phyloP scores from a whole-genome alignment of 2,329 filamentous ascomycete genomes.

The Xylaria sp. region DNA sequence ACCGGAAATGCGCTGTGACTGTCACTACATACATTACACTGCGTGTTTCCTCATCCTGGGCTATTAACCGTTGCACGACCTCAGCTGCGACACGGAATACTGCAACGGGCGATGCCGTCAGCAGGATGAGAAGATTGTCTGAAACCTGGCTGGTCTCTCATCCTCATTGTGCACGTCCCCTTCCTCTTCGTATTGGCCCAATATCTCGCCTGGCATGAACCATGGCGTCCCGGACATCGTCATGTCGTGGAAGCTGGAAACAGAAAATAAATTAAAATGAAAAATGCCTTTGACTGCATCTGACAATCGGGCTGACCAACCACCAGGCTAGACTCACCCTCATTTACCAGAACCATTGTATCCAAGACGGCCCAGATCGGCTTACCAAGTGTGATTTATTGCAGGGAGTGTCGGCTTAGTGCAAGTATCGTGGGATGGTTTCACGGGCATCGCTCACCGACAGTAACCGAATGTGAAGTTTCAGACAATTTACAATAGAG shows the following conservation, averaged over 20 bases:
- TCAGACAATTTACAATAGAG: constrained; percentile 1
- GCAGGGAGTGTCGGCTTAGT: constrained; percentile 1
- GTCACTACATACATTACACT: constrained; percentile 8
- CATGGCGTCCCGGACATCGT: constrained; percentile 11
- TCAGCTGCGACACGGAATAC: constrained; percentile 36
- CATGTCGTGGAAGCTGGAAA: background rate
- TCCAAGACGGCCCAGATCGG: constrained; percentile 7
- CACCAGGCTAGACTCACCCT: constrained; percentile 11
- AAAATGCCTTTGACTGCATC: constrained; percentile 12
- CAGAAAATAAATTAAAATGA: background rate
- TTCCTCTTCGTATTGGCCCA: constrained; percentile 9
- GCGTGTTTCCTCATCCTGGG: background rate
- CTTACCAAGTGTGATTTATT: constrained; percentile 4
- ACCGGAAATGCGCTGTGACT: constrained; percentile 12
- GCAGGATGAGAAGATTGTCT: constrained; percentile 24
- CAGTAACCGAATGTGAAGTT: constrained; percentile 5
- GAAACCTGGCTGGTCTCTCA: constrained; percentile 21
- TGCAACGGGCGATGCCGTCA: constrained; percentile 31
- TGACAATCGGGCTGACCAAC: background rate
- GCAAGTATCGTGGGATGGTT: constrained; percentile 9
- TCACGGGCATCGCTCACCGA: constrained; percentile 29
- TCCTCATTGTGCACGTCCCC: constrained; percentile 10
- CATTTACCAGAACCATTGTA: constrained; percentile 10
- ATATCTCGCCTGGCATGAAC: constrained; percentile 23
- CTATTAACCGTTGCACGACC: constrained; percentile 26